Percentiles rank a stretch among this genome's conserved stretches.
phyloP scores from a whole-genome alignment of 1,284 basidiomycete species.

The Rugosomyces carneus region DNA sequence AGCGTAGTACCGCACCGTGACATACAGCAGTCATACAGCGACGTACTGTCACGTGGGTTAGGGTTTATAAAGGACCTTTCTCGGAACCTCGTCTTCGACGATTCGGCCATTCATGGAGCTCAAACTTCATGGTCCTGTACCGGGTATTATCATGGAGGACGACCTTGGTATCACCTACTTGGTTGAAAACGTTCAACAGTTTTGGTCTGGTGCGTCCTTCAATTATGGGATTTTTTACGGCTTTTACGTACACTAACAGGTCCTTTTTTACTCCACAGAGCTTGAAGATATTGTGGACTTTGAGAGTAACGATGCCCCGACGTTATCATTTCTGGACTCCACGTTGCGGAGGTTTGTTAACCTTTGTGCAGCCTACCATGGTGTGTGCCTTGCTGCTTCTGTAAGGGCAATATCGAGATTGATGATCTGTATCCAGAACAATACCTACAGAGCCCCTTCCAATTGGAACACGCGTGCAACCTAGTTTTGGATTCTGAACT shows the following conservation, averaged over 20 bases:
- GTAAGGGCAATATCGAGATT: not conserved
- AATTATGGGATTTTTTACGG: not conserved
- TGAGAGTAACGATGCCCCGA: conserved; percentile 51
- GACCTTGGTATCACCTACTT: conserved; percentile 71
- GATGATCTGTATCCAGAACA: conserved; percentile 16
- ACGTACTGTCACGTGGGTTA: too few species aligned
- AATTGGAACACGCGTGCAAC: conserved; percentile 75
- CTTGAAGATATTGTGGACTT: conserved; percentile 77
- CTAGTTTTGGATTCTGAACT: conserved; percentile 77
- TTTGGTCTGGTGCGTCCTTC: conserved; percentile 72
- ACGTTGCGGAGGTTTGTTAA: conserved; percentile 72
- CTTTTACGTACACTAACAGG: not conserved
- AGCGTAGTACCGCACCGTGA: too few species aligned
- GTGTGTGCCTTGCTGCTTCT: conserved; percentile 40
- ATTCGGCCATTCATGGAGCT: conserved; percentile 13
- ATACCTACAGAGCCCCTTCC: conserved; percentile 75
- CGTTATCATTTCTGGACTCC: conserved; percentile 71
- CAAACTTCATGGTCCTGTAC: conserved; percentile 9
- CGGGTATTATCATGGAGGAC: conserved; percentile 34
- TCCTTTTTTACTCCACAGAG: conserved; percentile 43
- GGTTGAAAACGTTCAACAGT: conserved; percentile 75
- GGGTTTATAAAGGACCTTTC: conserved; percentile 1
- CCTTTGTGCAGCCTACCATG: conserved; percentile 80
- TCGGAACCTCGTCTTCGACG: not conserved
- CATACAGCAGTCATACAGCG: too few species aligned